These are phyloP conservation scores for Eutrema yunnanense DNA, from an alignment of 345 rosid genomes.

Conservation along the genomic window DNA sequence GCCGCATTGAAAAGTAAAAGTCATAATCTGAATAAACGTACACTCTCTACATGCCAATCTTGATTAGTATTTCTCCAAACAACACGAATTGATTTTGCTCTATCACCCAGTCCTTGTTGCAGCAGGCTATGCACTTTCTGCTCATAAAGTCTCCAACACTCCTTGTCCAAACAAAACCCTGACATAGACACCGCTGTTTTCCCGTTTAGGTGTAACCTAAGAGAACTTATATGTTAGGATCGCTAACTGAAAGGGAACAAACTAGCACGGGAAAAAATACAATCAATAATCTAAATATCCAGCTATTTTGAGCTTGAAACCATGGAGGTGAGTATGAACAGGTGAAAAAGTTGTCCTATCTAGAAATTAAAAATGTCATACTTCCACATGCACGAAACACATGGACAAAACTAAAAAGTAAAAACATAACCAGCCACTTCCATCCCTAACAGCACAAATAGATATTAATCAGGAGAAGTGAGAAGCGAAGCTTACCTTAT, in stretches of 20 bases:
- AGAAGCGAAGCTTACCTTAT: constrained; percentile 45
- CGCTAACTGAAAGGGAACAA: not conserved
- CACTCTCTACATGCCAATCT: constrained; percentile 59
- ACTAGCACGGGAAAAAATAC: not conserved
- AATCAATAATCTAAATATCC: not conserved
- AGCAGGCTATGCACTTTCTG: constrained; percentile 62
- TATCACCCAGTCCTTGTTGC: constrained; percentile 67
- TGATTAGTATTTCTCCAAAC: constrained; percentile 61
- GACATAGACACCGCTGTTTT: constrained; percentile 36
- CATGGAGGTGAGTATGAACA: not conserved
- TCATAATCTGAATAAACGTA: constrained; percentile 27
- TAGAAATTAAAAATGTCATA: not conserved
- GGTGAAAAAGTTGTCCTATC: not conserved
- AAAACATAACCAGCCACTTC: constrained; percentile 1
- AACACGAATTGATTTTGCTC: constrained; percentile 69
- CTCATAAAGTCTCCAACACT: constrained; percentile 86
- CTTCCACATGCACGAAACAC: not conserved
- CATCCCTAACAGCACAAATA: not conserved
- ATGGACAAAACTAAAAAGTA: constrained; percentile 3
- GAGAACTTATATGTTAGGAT: constrained; percentile 20
- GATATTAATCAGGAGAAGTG: not conserved
- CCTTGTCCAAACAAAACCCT: constrained; percentile 85
- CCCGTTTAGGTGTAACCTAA: constrained; percentile 67
- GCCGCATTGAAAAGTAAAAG: not conserved
- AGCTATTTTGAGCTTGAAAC: not conserved